phyloP scores from a whole-genome alignment of 148 eudicot genomes.

The Talinum fruticosum region DNA sequence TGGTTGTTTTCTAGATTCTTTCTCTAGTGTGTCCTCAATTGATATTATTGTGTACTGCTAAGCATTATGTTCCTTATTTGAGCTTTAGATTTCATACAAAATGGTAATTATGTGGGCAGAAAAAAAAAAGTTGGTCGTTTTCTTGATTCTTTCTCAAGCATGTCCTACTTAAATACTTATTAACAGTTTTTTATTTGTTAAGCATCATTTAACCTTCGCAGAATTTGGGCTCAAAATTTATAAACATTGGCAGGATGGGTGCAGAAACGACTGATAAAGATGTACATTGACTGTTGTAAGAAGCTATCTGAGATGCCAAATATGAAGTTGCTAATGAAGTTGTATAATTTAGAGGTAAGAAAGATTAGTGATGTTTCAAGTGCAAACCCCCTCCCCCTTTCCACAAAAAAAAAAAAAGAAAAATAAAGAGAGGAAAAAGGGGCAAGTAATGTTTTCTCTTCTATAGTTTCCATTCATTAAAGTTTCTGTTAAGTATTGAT shows the following conservation, averaged over 20 bases:
- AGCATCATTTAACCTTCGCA: not conserved
- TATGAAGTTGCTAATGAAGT: conserved; percentile 64
- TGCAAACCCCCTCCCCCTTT: not conserved
- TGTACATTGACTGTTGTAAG: conserved; percentile 69
- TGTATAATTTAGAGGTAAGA: conserved; percentile 73
- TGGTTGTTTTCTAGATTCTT: not conserved
- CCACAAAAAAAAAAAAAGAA: not conserved
- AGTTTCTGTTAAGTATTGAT: not conserved
- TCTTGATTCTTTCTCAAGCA: not conserved
- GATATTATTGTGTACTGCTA: too few relatives aligned
- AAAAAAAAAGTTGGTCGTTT: not conserved
- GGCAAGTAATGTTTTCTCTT: not conserved
- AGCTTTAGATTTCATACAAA: not conserved
- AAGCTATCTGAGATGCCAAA: conserved; percentile 65
- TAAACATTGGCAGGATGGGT: conserved; percentile 59
- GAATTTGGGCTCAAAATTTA: not conserved
- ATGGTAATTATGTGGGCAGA: not conserved
- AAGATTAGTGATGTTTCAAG: not conserved
- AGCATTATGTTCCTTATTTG: too few relatives aligned
- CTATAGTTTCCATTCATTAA: not conserved
- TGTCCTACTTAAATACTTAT: not conserved
- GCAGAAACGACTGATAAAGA: conserved; percentile 78
- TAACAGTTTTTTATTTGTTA: not conserved
- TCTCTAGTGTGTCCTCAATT: not conserved
- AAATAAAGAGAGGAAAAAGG: not conserved